Conservation (phyloP, 148 eudicot species). For the Cornus controversa region DNA sequence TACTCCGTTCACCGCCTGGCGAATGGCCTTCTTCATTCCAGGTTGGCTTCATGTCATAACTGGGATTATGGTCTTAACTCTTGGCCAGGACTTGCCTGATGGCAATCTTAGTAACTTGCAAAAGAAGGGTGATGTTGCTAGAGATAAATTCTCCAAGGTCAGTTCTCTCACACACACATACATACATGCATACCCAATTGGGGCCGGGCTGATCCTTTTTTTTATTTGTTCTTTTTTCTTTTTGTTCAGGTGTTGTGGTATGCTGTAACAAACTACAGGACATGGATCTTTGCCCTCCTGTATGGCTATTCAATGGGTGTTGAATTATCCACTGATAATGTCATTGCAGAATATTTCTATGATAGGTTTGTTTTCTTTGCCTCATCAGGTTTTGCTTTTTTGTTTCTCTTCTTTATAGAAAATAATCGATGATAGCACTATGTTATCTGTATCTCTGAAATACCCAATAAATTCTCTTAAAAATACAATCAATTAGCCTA, state of each 20-base stretch:
- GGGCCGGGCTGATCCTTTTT: not conserved
- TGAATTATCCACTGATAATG: slow-evolving; percentile 37
- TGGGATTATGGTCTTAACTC: slow-evolving; percentile 44
- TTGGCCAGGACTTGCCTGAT: slow-evolving; percentile 59
- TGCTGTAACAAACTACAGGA: slow-evolving; percentile 50
- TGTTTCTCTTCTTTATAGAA: too few relatives aligned
- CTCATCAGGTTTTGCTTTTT: too few relatives aligned
- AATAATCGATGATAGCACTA: too few relatives aligned
- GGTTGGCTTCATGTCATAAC: slow-evolving; percentile 43
- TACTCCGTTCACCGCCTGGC: slow-evolving; percentile 50
- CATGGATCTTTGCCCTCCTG: slow-evolving; percentile 52
- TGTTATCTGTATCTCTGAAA: too few relatives aligned
- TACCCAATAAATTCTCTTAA: too few relatives aligned
- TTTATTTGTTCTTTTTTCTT: not conserved
- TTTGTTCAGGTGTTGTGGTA: slow-evolving; percentile 38
- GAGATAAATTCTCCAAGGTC: slow-evolving; percentile 48
- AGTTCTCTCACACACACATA: too few relatives aligned
- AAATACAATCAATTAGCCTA: not conserved
- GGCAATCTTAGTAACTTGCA: slow-evolving; percentile 46
- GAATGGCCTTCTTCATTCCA: slow-evolving; percentile 55
- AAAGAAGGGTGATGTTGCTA: slow-evolving; percentile 50
- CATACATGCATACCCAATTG: too few relatives aligned
- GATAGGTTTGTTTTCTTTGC: slow-evolving; percentile 29
- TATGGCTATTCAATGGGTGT: slow-evolving; percentile 62
- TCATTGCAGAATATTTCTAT: slow-evolving; percentile 49